Evolutionary conservation across 1,284 basidiomycete genomes (phyloP).

Genomic region (Fereydounia khargensis): DNA sequence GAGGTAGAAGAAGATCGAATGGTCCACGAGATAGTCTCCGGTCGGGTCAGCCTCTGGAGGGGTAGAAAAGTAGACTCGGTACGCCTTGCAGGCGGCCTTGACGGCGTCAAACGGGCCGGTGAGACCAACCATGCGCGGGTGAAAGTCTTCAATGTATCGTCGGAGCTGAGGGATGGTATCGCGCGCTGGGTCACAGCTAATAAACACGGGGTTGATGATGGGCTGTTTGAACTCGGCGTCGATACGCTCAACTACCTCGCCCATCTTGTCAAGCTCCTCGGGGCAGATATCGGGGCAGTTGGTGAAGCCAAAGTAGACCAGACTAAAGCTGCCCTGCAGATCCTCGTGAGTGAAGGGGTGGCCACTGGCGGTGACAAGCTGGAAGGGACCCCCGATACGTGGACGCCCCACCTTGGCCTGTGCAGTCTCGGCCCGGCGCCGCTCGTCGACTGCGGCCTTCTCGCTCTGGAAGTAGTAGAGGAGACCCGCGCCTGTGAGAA

Average conservation of each 20-base stretch:
- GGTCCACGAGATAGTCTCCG: slow-evolving; percentile 80
- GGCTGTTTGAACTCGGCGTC: slow-evolving; percentile 62
- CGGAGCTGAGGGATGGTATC: slow-evolving; percentile 68
- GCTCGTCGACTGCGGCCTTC: slow-evolving; percentile 62
- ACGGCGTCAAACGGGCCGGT: slow-evolving; percentile 81
- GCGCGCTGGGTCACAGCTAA: slow-evolving; percentile 92
- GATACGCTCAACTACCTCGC: slow-evolving; percentile 72
- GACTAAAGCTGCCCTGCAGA: slow-evolving; percentile 71
- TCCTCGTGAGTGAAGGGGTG: slow-evolving; percentile 74
- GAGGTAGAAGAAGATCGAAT: slow-evolving; percentile 89
- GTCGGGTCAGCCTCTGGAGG: slow-evolving; percentile 74
- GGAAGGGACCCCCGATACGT: slow-evolving; percentile 85
- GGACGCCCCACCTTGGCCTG: slow-evolving; percentile 63
- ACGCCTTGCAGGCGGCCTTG: slow-evolving; percentile 87
- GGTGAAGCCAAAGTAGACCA: slow-evolving; percentile 75
- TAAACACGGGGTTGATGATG: slow-evolving; percentile 72
- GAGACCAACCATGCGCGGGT: slow-evolving; percentile 82
- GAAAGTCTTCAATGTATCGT: slow-evolving; percentile 67
- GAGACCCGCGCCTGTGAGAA: slow-evolving; percentile 76
- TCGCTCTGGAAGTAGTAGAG: slow-evolving; percentile 86
- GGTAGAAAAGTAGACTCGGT: slow-evolving; percentile 93
- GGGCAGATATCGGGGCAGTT: slow-evolving; percentile 94
- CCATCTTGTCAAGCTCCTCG: slow-evolving; percentile 95
- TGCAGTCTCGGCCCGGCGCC: slow-evolving; percentile 30
- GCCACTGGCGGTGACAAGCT: slow-evolving; percentile 41